Conservation (phyloP, 371 early-diverging fungal genomes). For the Lichtheimia hyalospora region DNA sequence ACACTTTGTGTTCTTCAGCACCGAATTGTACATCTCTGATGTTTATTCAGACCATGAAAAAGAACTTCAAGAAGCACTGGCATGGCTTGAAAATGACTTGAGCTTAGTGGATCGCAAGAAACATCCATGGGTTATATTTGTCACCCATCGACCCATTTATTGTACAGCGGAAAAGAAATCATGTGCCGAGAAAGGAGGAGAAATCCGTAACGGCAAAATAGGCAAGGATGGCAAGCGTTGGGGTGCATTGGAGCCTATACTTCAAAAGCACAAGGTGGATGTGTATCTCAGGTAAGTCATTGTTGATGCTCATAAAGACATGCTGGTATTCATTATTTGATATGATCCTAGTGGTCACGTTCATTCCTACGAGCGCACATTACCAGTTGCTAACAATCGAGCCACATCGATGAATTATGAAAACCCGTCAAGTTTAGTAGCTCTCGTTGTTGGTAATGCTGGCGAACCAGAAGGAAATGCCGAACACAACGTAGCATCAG, state of each 20-base stretch:
- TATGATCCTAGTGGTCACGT: constrained; percentile 5
- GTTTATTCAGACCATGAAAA: not conserved
- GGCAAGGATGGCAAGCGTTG: constrained; percentile 6
- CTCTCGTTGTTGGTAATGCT: constrained; percentile 36
- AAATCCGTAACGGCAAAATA: constrained; percentile 23
- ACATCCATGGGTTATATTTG: constrained; percentile 45
- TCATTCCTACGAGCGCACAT: constrained; percentile 12
- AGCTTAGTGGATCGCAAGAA: constrained; percentile 28
- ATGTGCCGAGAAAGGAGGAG: constrained; percentile 25
- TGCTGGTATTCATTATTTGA: not conserved
- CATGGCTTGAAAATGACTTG: constrained; percentile 43
- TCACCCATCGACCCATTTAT: constrained; percentile 39
- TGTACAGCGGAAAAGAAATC: constrained; percentile 24
- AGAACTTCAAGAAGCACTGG: constrained; percentile 16
- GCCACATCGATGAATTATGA: constrained; percentile 24
- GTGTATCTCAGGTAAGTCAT: constrained; percentile 16
- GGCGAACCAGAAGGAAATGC: constrained; percentile 34
- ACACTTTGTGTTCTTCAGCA: constrained; percentile 43
- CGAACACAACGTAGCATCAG: constrained; percentile 18
- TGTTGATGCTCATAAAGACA: not conserved
- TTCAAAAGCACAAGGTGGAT: constrained; percentile 26
- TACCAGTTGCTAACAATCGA: constrained; percentile 27
- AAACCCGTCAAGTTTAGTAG: constrained; percentile 39
- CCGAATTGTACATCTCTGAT: constrained; percentile 38
- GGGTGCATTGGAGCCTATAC: constrained; percentile 17